Evolutionary conservation across 371 early-diverging fungal species (phyloP).

Genomic region (Apophysomyces sp.): DNA sequence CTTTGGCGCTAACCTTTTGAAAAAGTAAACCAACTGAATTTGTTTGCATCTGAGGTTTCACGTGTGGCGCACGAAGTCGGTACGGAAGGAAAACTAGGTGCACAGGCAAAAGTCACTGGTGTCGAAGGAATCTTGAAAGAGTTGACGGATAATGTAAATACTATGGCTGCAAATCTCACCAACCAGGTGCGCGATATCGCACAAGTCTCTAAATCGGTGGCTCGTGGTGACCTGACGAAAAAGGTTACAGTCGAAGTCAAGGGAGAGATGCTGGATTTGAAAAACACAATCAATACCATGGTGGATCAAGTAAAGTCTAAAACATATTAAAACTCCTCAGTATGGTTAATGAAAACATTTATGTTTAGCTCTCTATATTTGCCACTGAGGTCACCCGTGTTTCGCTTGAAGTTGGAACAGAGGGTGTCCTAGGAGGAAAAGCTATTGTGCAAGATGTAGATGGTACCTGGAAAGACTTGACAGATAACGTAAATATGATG

Average conservation of each 20-base stretch:
- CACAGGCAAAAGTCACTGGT: conserved; percentile 45
- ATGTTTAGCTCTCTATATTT: conserved; percentile 51
- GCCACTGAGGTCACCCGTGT: conserved; percentile 68
- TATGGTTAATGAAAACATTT: background rate
- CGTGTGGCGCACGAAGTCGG: conserved; percentile 55
- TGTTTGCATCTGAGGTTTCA: conserved; percentile 55
- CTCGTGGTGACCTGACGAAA: conserved; percentile 54
- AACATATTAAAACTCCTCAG: background rate
- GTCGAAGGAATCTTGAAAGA: conserved; percentile 72
- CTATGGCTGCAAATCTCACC: conserved; percentile 58
- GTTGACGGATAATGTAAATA: conserved; percentile 65
- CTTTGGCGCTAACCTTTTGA: background rate
- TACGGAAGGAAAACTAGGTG: conserved; percentile 50
- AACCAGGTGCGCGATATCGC: conserved; percentile 63
- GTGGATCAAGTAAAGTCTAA: conserved; percentile 47
- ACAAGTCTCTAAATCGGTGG: conserved; percentile 58
- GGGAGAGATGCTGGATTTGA: conserved; percentile 66
- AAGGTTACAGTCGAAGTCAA: conserved; percentile 53
- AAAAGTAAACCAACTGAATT: conserved; percentile 46
- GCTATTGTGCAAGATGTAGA: conserved; percentile 62
- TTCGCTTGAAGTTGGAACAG: conserved; percentile 51
- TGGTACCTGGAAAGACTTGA: conserved; percentile 63
- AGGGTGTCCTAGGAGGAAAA: conserved; percentile 61
- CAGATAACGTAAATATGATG: conserved; percentile 63
- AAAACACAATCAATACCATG: conserved; percentile 65